Evolutionary conservation across 306 rosid genomes (phyloP).

Genomic region (Quercus dentata): DNA sequence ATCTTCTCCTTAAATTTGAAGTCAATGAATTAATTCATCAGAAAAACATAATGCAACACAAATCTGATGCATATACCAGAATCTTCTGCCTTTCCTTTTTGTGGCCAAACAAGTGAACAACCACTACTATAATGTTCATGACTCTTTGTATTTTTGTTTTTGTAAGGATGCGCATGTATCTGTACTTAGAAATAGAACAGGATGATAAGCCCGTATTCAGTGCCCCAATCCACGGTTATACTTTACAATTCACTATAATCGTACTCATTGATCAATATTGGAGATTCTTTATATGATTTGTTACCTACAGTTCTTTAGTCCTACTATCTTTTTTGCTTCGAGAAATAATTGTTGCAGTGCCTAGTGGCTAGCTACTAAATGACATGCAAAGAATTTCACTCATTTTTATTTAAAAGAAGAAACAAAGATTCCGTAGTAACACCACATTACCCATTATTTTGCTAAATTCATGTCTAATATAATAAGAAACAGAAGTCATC

Average conservation of each 20-base stretch:
- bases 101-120: background rate
- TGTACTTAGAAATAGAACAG: background rate
- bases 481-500: no score
- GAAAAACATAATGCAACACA: background rate
- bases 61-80: background rate
- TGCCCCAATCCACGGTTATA: background rate
- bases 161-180: background rate
- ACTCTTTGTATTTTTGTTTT: background rate
- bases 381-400: background rate
- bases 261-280: background rate
- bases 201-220: background rate
- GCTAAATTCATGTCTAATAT: no score
- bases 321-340: no score
- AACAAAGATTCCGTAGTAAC: no score
- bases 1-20: background rate
- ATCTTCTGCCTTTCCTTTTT: background rate
- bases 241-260: background rate
- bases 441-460: no score
- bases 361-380: background rate
- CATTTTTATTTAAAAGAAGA: background rate
- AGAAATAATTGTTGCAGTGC: background rate
- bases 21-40: background rate
- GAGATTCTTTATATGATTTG: background rate
- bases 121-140: constrained; percentile 3
- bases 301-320: background rate